Percentiles rank a stretch among this genome's conserved stretches.
phyloP scores from a whole-genome alignment of 306 rosid species.

The barrel medic (Medicago truncatula) region DNA sequence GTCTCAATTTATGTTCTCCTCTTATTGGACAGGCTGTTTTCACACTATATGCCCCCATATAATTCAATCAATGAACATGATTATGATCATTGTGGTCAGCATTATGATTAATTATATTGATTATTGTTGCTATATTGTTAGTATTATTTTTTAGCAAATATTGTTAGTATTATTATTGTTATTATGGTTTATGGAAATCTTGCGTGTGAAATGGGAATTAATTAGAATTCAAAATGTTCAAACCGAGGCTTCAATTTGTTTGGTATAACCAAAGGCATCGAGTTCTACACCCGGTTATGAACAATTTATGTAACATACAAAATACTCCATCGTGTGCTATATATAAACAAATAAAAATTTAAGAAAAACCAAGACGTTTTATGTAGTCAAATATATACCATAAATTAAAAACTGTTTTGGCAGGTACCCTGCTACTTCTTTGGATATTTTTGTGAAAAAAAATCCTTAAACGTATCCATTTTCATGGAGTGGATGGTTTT shows the following conservation, averaged over 20 bases:
- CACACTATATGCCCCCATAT: slow-evolving; percentile 15
- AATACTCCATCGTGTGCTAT: background rate
- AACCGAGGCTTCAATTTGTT: slow-evolving; percentile 51
- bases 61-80: background rate
- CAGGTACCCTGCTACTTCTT: no score
- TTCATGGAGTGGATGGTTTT: no score
- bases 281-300: slow-evolving; percentile 38
- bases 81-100: background rate
- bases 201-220: background rate
- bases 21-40: background rate
- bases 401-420: no score
- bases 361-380: no score
- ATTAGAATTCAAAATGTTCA: slow-evolving; percentile 36
- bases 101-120: background rate
- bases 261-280: slow-evolving; percentile 36
- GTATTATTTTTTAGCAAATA: no score
- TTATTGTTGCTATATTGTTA: background rate
- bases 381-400: no score
- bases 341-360: background rate
- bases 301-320: slow-evolving; percentile 21
- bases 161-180: no score
- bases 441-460: no score
- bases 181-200: background rate
- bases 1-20: slow-evolving; percentile 27
- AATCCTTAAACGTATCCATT: no score